Base-by-base conservation (phyloP, 1,284 basidiomycete genomes). In the Sphagnurus paluster region DNA sequence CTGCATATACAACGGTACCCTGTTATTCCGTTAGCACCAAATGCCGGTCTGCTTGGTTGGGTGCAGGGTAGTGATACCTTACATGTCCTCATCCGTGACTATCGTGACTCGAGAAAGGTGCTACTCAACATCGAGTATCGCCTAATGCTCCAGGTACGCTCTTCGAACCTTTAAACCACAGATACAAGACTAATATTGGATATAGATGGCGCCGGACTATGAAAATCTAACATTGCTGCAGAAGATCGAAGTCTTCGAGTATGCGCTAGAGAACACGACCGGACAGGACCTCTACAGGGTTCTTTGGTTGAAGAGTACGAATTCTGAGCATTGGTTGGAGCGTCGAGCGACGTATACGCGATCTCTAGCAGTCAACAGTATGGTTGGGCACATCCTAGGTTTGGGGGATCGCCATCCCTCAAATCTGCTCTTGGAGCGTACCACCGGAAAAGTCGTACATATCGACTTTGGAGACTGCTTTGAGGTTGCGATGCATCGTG, bases 181-280 rank as follows among this genome's bases (percentile, higher is more conserved):
- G 28, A 20, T 17, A 21, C 53, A 35, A 45, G 48, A 14, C 46
- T 30, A 23, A 33, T 26, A 9, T 16, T 24, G 32, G n/a, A 14
- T 32, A 13, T 60, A 98, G 90, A 99, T 99, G 96, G 96, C 97
- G 9, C 96, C 97, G 7, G 97, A 99, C 67, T 99, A 99, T 66
- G 97, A 99, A 68, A 90, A 88, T 58, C 74, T 99, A 33, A 94
- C 91, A 24, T 75, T 98, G 2, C 79, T 99, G 50, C 95, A 99
- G 68, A 99, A 99, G 74, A 93, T 99, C 33, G 97, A 99, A 65
- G 97, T 99, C 14, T 99, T 99, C 69, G 94, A 99, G 67, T 99
- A 99, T 61, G 96, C 97, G 3, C 76, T 99, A 33, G 96, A 99
- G 69, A 99, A 99, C 61, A 99, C 97, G 0, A 98, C 94, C 0